phyloP scores from a whole-genome alignment of 164 flowering plant species.

The Vitis amurensis region DNA sequence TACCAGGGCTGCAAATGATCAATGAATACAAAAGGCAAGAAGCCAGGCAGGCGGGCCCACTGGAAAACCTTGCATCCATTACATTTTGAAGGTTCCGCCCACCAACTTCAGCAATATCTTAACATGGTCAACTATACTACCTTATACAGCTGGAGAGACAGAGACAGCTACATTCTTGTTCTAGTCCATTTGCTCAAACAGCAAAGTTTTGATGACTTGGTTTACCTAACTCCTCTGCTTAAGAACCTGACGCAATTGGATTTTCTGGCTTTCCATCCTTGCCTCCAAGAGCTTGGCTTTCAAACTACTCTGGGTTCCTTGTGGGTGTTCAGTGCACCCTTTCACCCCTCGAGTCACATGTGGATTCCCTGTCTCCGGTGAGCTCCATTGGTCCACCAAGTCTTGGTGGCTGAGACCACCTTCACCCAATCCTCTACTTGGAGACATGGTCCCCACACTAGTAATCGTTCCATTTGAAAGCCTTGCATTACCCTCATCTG shows the following conservation, averaged over 20 bases:
- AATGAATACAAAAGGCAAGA: too few species aligned
- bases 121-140: too few species aligned
- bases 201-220: not conserved
- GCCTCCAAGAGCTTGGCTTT: slow-evolving; percentile 88
- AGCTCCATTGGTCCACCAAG: slow-evolving; percentile 66
- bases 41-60: too few species aligned
- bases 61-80: too few species aligned
- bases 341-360: slow-evolving; percentile 67
- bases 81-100: too few species aligned
- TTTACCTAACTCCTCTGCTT: slow-evolving; percentile 76
- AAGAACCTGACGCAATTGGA: slow-evolving; percentile 89
- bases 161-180: too few species aligned
- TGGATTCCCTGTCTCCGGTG: slow-evolving; percentile 70
- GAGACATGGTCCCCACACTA: slow-evolving; percentile 43
- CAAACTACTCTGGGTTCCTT: slow-evolving; percentile 61
- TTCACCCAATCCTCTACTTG: slow-evolving; percentile 57
- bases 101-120: too few species aligned
- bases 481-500: slow-evolving; percentile 65
- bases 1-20: too few species aligned
- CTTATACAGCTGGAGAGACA: too few species aligned
- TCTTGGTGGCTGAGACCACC: slow-evolving; percentile 52
- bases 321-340: slow-evolving; percentile 92
- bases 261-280: slow-evolving; percentile 79
- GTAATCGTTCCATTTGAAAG: slow-evolving; percentile 66
- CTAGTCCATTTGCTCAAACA: too few species aligned